Evolutionary conservation across 208 protist genomes (phyloP).

Genomic region (Trypanosoma theileri): DNA sequence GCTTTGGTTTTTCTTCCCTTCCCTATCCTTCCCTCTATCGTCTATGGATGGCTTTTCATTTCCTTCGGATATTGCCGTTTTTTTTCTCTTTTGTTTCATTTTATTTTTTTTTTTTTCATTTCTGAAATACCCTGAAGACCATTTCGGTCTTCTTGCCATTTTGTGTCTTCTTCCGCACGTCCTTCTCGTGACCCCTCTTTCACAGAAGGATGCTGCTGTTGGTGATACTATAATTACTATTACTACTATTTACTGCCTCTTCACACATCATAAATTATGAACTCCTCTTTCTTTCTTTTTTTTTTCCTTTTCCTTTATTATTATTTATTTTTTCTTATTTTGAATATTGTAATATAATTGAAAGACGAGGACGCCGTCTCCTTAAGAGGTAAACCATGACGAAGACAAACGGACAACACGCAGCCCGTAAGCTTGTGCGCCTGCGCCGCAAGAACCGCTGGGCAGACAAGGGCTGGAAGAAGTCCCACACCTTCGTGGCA

Average conservation of each 20-base stretch:
- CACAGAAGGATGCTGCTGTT: too few relatives aligned
- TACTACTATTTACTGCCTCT: too few relatives aligned
- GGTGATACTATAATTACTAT: too few relatives aligned
- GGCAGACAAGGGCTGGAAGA: constrained; percentile 99
- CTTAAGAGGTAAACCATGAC: constrained; percentile 54
- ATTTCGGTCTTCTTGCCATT: neutral
- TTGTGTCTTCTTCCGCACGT: neutral
- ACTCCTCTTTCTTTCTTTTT: neutral
- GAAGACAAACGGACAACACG: constrained; percentile 97
- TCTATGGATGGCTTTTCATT: neutral
- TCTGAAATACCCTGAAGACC: too few relatives aligned
- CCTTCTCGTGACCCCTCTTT: too few relatives aligned
- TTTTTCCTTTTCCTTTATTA: constrained; percentile 7
- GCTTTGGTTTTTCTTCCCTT: neutral
- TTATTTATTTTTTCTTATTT: constrained; percentile 20
- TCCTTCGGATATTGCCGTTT: constrained; percentile 6
- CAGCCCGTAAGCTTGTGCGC: constrained; percentile 96
- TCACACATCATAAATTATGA: too few relatives aligned
- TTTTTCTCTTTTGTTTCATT: constrained; percentile 8
- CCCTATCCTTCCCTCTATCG: neutral
- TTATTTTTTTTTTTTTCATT: neutral
- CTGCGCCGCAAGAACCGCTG: constrained; percentile 95
- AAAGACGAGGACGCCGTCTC: constrained; percentile 13
- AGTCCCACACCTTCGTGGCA: constrained; percentile 93
- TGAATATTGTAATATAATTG: too few relatives aligned